Base-by-base conservation (phyloP, 2,329 filamentous ascomycete species). In the Fusarium redolens region DNA sequence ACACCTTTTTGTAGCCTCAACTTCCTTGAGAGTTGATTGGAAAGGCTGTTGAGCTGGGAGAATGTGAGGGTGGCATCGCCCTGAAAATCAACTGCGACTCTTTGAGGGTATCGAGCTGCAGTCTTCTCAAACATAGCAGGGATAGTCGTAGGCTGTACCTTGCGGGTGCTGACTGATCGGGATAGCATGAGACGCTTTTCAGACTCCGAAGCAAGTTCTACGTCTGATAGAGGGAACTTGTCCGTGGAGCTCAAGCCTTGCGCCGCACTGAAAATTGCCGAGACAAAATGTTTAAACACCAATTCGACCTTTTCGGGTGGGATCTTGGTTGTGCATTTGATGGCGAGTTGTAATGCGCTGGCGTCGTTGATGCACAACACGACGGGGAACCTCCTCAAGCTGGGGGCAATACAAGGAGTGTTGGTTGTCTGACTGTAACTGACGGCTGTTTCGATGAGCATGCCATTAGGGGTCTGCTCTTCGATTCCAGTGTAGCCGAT, bases 351-450 rank as follows among this genome's bases (percentile, higher is more conserved):
- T 4, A 66, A 10, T 7, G 43, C 35, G 3, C 41, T 48, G 0
- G 58, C 41, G 9, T 66, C 63, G 22, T 51, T 66, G 31, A 66
- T 66, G 35, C 63, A 66, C 22, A 66, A 14, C 8, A 66, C 63
- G 10, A 66, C 63, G 0, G 63, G 63, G 22, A 66, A 66, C 20
- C n/a, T 48, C 10, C 43, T 14, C 20, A 66, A 30, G 8, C 50
- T 43, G 7, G 63, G 63, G 1, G 40, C 50, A 12, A 62, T 50
- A 22, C 58, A 66, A 10, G 63, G 63, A 6, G 50, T 56, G 48
- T 66, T 66, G 10, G 58, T 56, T 4, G 63, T 62, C 22, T 62
- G 63, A 37, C 58, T 66, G 28, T 66, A 66, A n/a, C 30, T 66
- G 4, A 66, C 30, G 6, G 63, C 63, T 31, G 58, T 66, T 43